These are phyloP conservation scores for Heterobasidion irregulare DNA, from an alignment of 1,284 basidiomycete species.

Conservation along the genomic window DNA sequence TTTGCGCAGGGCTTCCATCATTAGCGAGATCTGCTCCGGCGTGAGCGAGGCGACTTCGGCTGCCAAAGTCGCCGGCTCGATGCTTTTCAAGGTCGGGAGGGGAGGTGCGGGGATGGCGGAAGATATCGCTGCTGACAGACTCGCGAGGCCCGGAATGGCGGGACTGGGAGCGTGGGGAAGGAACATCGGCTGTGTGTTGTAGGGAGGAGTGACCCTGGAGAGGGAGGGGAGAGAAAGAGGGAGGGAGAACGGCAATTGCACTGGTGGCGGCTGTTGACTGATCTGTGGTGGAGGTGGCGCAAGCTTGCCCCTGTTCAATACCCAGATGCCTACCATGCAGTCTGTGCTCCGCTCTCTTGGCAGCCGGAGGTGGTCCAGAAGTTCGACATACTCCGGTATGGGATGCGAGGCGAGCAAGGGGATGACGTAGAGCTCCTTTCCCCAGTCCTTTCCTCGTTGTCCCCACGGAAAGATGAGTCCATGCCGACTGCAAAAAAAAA, in stretches of 20 bases:
- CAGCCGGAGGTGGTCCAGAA: slow-evolving; percentile 74
- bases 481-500: slow-evolving; percentile 54
- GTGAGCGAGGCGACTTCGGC: slow-evolving; percentile 46
- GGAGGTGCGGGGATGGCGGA: background rate
- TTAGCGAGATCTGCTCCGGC: slow-evolving; percentile 44
- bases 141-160: background rate
- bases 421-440: slow-evolving; percentile 84
- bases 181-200: background rate
- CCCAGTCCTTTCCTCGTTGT: slow-evolving; percentile 58
- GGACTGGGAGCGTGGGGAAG: background rate
- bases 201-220: background rate
- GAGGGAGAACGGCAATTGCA: slow-evolving; percentile 3
- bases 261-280: slow-evolving; percentile 7
- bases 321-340: slow-evolving; percentile 77
- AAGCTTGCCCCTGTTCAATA: slow-evolving; percentile 70
- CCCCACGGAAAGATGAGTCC: slow-evolving; percentile 85
- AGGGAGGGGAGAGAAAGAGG: slow-evolving; percentile 3
- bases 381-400: slow-evolving; percentile 79
- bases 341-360: slow-evolving; percentile 53
- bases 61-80: slow-evolving; percentile 18
- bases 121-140: background rate
- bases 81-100: background rate
- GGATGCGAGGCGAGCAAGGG: slow-evolving; percentile 65
- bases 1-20: slow-evolving; percentile 31
- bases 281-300: slow-evolving; percentile 25